Evolutionary conservation across 2,329 filamentous ascomycete species (phyloP), one percentile per base, ranked within the genome.

Genomic region (Madurella mycetomatis): DNA sequence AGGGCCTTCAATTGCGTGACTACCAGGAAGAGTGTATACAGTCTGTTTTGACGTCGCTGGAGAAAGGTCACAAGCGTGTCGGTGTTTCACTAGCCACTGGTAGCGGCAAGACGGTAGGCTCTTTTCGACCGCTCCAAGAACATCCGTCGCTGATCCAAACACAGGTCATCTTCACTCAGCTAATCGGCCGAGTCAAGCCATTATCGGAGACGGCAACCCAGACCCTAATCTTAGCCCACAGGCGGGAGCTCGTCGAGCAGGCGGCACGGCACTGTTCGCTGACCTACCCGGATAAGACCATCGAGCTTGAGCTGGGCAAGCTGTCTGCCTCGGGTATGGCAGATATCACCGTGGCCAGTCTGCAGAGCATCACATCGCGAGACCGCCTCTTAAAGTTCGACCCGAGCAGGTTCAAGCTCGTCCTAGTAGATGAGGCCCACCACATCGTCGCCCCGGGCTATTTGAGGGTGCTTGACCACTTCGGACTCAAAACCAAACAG

Each of bases 341-440:
- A 52, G 92, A 99, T 70, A 96, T 99, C 62, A 96, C 92, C 9
- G 80, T 99, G 49, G 94, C 92, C 43, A 96, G 92, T 34, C 80
- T 99, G 37, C 85, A 87, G 65, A 96, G 90, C 69, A 84, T 99
- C 62, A 83, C 79, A 8, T 95, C 89, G 5, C 82, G 83, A 12
- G 82, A 86, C 49, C 82, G 94, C 1, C 78, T 97, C n/a, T 67
- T 70, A 37, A 96, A 96, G 67, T 97, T 92, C 64, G 83, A 95
- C 61, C 88, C 91, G 0, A 70, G 70, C 0, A 76, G 75, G 8
- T 97, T 92, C 76, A 99, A 99, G 71, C 82, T 99, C 0, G 75
- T 99, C 0, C 79, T 99, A 2, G 92, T 99, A 4, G 94, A 99
- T 61, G 94, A 99, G 72, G 94, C 92, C 4, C 94, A 99, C 69